phyloP scores from a whole-genome alignment of 768 basidiomycete species.

The Amanita rubescens region DNA sequence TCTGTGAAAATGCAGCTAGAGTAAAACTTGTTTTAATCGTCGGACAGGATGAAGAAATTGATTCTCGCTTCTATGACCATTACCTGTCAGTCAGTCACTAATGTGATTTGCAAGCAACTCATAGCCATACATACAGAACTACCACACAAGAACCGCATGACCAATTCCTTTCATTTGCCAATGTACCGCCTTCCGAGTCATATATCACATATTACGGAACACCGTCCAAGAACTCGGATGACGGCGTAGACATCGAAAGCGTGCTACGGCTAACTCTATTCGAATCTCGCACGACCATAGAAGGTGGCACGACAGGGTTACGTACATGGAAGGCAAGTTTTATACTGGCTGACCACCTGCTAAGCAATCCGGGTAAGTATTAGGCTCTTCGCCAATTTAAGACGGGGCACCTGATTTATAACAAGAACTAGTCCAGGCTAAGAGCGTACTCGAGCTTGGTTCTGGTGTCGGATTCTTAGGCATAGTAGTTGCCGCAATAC shows the following conservation, averaged over 20 bases:
- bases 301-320: constrained; percentile 72
- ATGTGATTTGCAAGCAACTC: neutral
- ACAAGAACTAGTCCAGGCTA: constrained; percentile 38
- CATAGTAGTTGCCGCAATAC: constrained; percentile 50
- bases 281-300: constrained; percentile 69
- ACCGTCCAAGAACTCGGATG: constrained; percentile 4
- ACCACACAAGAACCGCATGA: neutral
- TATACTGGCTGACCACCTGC: constrained; percentile 54
- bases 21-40: neutral
- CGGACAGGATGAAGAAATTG: constrained; percentile 51
- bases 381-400: neutral
- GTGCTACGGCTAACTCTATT: constrained; percentile 50
- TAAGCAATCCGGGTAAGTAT: constrained; percentile 43
- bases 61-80: constrained; percentile 55
- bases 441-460: constrained; percentile 64
- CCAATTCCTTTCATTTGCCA: constrained; percentile 15
- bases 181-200: constrained; percentile 39
- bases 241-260: constrained; percentile 14
- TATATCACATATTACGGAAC: constrained; percentile 66
- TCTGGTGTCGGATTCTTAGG: constrained; percentile 75
- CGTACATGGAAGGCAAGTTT: constrained; percentile 76
- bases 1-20: constrained; percentile 20
- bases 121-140: neutral
- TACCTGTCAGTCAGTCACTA: constrained; percentile 38
- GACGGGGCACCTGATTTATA: constrained; percentile 7